A percentile compares a stretch with the other conserved stretches of the same genome.
These are phyloP conservation scores for Cucumis melo DNA, from an alignment of 306 rosid species.

Conservation along the genomic window DNA sequence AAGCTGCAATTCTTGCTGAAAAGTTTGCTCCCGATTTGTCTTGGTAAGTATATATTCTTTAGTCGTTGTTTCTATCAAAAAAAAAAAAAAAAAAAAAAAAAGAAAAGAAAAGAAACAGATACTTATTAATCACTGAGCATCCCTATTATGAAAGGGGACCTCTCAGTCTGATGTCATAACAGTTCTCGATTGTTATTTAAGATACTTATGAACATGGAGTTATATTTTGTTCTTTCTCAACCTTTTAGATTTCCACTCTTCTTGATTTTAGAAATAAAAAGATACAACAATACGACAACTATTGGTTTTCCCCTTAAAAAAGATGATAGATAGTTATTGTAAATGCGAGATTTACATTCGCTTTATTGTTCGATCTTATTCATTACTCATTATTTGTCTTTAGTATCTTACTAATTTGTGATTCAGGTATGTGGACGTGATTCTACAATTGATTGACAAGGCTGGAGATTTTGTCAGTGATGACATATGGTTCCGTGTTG, in stretches of 20 bases:
- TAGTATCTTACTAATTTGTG: slow-evolving; percentile 7
- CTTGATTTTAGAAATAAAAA: neutral
- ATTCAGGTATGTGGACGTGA: slow-evolving; percentile 90
- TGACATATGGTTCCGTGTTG: slow-evolving; percentile 99
- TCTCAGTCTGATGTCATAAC: neutral
- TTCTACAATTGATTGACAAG: slow-evolving; percentile 98
- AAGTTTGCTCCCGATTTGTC: slow-evolving; percentile 99
- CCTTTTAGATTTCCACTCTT: neutral
- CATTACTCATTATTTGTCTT: neutral
- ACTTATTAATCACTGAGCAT: neutral
- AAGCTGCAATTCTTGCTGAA: slow-evolving; percentile 99
- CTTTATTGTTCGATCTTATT: neutral
- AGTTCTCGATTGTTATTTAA: neutral
- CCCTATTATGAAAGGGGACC: neutral
- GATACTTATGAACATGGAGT: neutral
- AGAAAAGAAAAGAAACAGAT: neutral
- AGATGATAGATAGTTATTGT: neutral
- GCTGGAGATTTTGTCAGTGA: slow-evolving; percentile 99
- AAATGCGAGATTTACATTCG: neutral
- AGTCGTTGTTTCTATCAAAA: no score
- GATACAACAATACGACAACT: neutral
- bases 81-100: no score
- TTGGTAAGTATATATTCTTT: slow-evolving; percentile 35
- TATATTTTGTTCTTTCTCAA: neutral
- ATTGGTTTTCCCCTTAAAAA: neutral